phyloP scores from a whole-genome alignment of 371 early-diverging fungal species.

The Capniomyces stellatus region DNA sequence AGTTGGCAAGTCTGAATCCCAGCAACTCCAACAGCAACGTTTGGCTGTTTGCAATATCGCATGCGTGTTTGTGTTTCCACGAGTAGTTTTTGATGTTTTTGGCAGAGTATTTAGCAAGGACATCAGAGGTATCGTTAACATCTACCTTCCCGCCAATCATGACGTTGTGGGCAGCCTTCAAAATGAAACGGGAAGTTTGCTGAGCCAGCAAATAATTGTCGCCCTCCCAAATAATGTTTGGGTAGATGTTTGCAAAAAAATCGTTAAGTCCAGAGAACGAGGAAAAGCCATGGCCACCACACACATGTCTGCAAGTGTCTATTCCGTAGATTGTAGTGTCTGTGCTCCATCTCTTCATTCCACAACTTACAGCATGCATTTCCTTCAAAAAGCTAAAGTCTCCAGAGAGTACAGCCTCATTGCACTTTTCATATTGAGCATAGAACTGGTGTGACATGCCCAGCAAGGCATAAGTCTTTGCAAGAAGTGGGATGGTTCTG shows the following conservation, averaged over 20 bases:
- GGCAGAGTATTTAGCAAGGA: conserved; percentile 12
- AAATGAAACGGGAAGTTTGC: conserved; percentile 48
- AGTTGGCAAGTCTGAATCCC: conserved; percentile 35
- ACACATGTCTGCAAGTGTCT: conserved; percentile 51
- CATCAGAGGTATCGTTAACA: conserved; percentile 13
- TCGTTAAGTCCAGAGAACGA: conserved; percentile 54
- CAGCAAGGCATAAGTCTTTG: conserved; percentile 48
- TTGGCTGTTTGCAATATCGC: conserved; percentile 18
- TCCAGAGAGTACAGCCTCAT: conserved; percentile 28
- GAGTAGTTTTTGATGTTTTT: neutral
- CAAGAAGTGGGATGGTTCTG: conserved; percentile 49
- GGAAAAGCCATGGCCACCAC: conserved; percentile 76
- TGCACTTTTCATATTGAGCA: conserved; percentile 35
- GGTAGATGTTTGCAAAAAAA: conserved; percentile 43
- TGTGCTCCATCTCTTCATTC: conserved; percentile 63
- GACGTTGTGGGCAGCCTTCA: conserved; percentile 38
- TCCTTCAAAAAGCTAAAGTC: conserved; percentile 41
- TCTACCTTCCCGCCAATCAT: conserved; percentile 4
- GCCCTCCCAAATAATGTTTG: conserved; percentile 64
- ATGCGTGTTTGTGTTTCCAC: neutral
- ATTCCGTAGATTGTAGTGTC: conserved; percentile 53
- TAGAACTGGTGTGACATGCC: conserved; percentile 46
- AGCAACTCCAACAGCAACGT: conserved; percentile 37
- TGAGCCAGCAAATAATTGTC: conserved; percentile 59
- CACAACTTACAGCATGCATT: conserved; percentile 68